Percentiles rank a stretch among this genome's conserved stretches.
These are phyloP conservation scores for Lolium perenne DNA, from an alignment of 176 grass and related monocot species.

Conservation along the genomic window DNA sequence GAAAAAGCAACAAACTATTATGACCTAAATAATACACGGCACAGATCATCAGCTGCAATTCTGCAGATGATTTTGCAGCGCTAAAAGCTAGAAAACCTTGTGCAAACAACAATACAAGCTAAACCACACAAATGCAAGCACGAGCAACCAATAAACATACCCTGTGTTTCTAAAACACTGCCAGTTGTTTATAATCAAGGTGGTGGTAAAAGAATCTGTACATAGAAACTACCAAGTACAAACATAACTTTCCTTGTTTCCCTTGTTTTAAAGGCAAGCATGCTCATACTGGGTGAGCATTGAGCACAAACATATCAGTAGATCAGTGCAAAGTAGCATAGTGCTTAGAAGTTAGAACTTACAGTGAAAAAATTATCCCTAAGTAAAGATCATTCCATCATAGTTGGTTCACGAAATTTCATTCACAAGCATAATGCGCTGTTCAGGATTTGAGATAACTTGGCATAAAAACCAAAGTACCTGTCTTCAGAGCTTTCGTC, in stretches of 20 bases:
- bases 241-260: background rate
- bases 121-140: conserved; percentile 22
- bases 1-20: too few species aligned
- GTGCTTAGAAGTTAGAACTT: background rate
- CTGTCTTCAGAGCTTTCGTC: conserved; percentile 45
- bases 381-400: background rate
- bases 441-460: background rate
- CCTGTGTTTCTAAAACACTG: conserved; percentile 1
- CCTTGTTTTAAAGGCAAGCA: background rate
- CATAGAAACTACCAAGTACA: background rate
- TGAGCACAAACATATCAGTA: conserved; percentile 5
- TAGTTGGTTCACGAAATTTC: conserved; percentile 10
- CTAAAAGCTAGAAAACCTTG: conserved; percentile 1
- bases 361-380: background rate
- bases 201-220: background rate
- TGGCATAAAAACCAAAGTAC: conserved; percentile 40
- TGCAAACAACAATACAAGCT: background rate
- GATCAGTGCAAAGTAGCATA: background rate
- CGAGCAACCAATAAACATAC: background rate
- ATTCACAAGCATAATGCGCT: background rate
- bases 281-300: background rate
- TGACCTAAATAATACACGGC: background rate
- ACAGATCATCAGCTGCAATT: conserved; percentile 3
- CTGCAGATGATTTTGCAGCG: conserved; percentile 26
- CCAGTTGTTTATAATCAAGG: conserved; percentile 15